phyloP scores from a whole-genome alignment of 305 asterid genomes.

The Caryopteris hybrid region DNA sequence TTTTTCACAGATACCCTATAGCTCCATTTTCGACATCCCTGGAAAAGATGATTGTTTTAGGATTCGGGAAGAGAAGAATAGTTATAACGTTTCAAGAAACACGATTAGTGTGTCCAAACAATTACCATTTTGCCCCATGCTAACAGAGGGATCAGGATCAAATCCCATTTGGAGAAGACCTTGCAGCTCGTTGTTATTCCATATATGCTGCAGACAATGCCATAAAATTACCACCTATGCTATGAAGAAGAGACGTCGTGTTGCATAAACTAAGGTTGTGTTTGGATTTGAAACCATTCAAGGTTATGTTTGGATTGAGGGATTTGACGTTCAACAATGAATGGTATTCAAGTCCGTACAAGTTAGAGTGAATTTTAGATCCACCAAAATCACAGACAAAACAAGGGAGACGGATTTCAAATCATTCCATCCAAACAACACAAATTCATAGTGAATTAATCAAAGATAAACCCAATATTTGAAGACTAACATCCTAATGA shows the following conservation, averaged over 20 bases:
- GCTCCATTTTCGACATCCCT: constrained; percentile 55
- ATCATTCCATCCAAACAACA: not conserved
- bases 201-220: constrained; percentile 39
- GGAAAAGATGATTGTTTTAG: constrained; percentile 5
- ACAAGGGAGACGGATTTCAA: not conserved
- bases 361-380: too few species aligned
- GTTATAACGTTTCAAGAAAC: not conserved
- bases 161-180: constrained; percentile 62
- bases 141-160: constrained; percentile 42
- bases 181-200: constrained; percentile 58
- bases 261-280: not conserved
- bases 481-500: too few species aligned
- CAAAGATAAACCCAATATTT: too few species aligned
- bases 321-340: not conserved
- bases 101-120: not conserved
- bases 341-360: too few species aligned
- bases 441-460: too few species aligned
- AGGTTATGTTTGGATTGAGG: not conserved
- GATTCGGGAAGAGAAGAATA: not conserved
- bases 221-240: not conserved
- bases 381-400: too few species aligned
- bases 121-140: constrained; percentile 66
- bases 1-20: constrained; percentile 23
- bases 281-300: not conserved
- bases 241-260: not conserved